phyloP scores from a whole-genome alignment of 352 stramenopile genomes.

The Phytophthora agathidicida region DNA sequence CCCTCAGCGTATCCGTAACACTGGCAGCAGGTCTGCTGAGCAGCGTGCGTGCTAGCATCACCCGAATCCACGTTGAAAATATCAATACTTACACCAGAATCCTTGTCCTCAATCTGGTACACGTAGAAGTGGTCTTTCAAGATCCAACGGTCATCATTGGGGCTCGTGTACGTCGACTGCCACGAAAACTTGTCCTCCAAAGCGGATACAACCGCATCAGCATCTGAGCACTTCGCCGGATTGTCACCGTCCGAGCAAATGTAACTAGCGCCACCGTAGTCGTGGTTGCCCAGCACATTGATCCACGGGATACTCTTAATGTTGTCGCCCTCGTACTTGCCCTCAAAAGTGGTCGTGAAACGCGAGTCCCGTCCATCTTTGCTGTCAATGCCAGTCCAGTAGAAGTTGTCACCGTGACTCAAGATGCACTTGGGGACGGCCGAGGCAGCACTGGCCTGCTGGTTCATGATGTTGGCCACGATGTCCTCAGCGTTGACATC shows the following conservation, averaged over 20 bases:
- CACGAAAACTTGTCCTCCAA: slow-evolving; percentile 52
- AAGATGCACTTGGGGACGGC: slow-evolving; percentile 62
- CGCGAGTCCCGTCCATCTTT: slow-evolving; percentile 46
- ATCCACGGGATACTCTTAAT: slow-evolving; percentile 61
- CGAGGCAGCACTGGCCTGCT: slow-evolving; percentile 40
- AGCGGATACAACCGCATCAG: slow-evolving; percentile 28
- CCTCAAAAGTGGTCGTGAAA: slow-evolving; percentile 63
- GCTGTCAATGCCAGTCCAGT: slow-evolving; percentile 66
- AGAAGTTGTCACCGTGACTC: slow-evolving; percentile 76
- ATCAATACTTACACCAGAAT: slow-evolving; percentile 53
- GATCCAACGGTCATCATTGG: slow-evolving; percentile 61
- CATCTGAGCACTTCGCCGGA: slow-evolving; percentile 29
- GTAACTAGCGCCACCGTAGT: slow-evolving; percentile 67
- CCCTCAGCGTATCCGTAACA: slow-evolving; percentile 60
- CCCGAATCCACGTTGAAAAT: slow-evolving; percentile 73
- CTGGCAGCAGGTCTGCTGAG: slow-evolving; percentile 60
- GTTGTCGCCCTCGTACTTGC: slow-evolving; percentile 55
- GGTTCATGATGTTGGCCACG: slow-evolving; percentile 67
- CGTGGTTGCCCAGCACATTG: slow-evolving; percentile 77
- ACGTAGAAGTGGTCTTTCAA: slow-evolving; percentile 67
- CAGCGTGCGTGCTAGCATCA: slow-evolving; percentile 53
- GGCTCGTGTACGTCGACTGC: slow-evolving; percentile 54
- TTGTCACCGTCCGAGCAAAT: slow-evolving; percentile 51
- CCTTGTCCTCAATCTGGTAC: slow-evolving; percentile 46
- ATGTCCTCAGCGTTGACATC: slow-evolving; percentile 73